Evolutionary conservation across 164 flowering plant species (phyloP), one percentile per base, ranked within the genome.

Genomic region (Aristolochia californica): DNA sequence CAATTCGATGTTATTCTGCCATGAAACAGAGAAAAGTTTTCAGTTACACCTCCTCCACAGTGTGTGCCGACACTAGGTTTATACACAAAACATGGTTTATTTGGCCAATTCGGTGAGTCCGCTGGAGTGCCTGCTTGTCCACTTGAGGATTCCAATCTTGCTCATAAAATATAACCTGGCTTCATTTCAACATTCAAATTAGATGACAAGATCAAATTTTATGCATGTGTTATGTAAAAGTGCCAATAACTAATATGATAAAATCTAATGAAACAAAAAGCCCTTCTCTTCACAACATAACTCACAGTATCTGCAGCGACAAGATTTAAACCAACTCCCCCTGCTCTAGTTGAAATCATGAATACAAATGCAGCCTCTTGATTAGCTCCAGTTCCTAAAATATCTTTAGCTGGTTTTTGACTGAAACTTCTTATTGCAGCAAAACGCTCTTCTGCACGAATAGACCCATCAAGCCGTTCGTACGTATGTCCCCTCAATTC

Each of bases 111-210:
- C 97, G 76, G 57, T 89, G 97, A 17, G 94, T 81, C n/a, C 97
- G 81, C 70, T 89, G 97, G 63, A 89, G 53, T 61, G 99, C 99
- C 68, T 93, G 97, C 74, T 73, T 89, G 68, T 93, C 98, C 63
- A 87, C 96, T 73, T 89, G 98, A 17, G 98, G 98, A 73, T 93
- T 93, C 98, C 98, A 93, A 70, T 93, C 98, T 81, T 93, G 98
- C 80, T 93, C 98, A 56, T 82, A 93, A 71, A 93, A 93, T 68
- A 93, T 82, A 58, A 93, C 98, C 98, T 93, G 53, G 22, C 20
- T 45, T 24, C 15, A 16, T 25, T 57, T 15, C 13, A 22, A 57
- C 21, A 57, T 57, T 34, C 44, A 51, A 12, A 57, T 57, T 9
- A 25, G 40, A 57, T 17, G 20, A 47, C 15, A 4, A 11, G 18